Base-by-base conservation (phyloP, 1,284 basidiomycete species). In the Jaminaea rosea region DNA sequence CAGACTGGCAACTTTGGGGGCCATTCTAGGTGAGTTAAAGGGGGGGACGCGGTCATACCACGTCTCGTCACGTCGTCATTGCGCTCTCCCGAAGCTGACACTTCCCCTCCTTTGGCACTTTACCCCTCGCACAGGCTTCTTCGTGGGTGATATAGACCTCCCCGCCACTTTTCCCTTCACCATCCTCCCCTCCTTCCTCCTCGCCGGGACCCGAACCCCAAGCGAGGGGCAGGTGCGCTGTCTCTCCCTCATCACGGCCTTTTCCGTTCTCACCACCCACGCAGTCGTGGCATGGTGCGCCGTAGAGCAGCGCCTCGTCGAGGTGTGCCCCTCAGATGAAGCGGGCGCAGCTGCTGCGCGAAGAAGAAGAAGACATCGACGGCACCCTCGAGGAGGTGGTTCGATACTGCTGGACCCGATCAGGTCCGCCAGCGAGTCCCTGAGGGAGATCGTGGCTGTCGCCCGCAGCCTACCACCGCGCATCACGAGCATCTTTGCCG, bases 31-130 rank as follows among this genome's bases (percentile, higher is more conserved):
- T 19, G 69, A 71, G 49, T 55, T 67, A 48, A 53, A 72, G 83
- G 89, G 91, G 24, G 94, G 88, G 77, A 73, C 91, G 82, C 0
- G 77, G 82, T 49, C 77, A 90, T 54, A 84, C 85, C 2, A 75
- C 88, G 44, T 79, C 97, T 41, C 77, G 82, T 15, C 81, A 86
- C 51, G 76, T 97, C 17, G 91, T 91, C 31, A 92, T 90, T 2
- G 83, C 82, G 31, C 93, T 98, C 73, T 98, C 98, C 78, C 83
- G 93, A 60, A 93, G 93, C 73, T 89, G 98, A 68, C 93, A 90
- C 66, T 79, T 97, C 37, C 78, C 97, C 53, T 85, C 84, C 60
- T 83, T 93, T n/a, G n/a, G n/a, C n/a, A n/a, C n/a, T n/a, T n/a
- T n/a, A n/a, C n/a, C n/a, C n/a, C n/a, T n/a, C n/a, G n/a, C 56